Evolutionary conservation across 768 basidiomycete genomes (phyloP), one percentile per base, ranked within the genome.

Genomic region (Atractiella rhizophila): DNA sequence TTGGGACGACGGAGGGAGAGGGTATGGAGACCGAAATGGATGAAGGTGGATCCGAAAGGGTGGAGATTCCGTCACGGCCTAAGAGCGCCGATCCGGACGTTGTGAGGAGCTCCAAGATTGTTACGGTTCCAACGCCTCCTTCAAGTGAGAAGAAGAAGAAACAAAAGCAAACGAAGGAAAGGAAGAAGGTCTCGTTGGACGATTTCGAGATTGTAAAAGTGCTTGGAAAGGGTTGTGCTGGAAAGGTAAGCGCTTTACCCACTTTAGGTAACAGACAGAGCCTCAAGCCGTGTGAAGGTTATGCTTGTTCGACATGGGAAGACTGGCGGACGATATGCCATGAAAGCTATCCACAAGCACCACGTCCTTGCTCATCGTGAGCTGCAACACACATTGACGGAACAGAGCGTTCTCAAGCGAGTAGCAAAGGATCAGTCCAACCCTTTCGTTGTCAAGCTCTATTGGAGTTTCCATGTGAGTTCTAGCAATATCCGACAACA

Each of bases 181-280:
- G 23, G 33, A 67, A 71, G 39, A 81, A 82, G 59, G 76, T 82
- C 26, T 63, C 65, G 32, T 68, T 96, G 44, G 70, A 81, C 49
- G 85, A 94, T 62, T 98, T 98, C 57, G 83, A 96, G 63, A 80
- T 96, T 71, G 73, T 94, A 67, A 70, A 82, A 13, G 88, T 96
- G 25, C 63, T 98, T 11, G 91, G 91, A 15, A 91, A 85, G 61
- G 91, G 91, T 1, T 94, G 86, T 54, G 88, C 91, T 4, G 91
- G 88, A 35, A 91, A 94, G 59, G 88, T 94, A 23, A 48, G 58
- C 28, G 18, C 27, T 3, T 26, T 19, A 24, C 4, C 33, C 10
- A 11, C 16, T 10, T 13, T 11, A 31, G 10, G 5, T 15, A 11
- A 28, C 26, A 16, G 43, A 28, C 15, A 3, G 34, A 13, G 43